Evolutionary conservation across 225 moss, liverwort and hornwort species (phyloP).

Genomic region (Lunularia cruciata): DNA sequence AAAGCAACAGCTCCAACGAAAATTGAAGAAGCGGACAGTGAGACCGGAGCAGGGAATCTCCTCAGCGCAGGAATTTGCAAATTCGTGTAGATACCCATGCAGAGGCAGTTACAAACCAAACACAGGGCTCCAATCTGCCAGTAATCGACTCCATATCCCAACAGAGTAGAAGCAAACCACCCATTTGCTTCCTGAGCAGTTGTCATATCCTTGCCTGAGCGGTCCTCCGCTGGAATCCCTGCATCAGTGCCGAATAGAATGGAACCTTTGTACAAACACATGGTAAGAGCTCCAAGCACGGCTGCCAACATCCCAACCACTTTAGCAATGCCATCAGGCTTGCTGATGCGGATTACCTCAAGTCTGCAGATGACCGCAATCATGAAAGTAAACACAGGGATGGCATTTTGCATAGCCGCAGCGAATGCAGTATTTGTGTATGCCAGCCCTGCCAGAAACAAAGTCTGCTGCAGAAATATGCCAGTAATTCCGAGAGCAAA

Average conservation of each 20-base stretch:
- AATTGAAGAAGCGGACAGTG: slow-evolving; percentile 50
- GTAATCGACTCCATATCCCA: slow-evolving; percentile 20
- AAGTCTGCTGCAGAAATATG: slow-evolving; percentile 44
- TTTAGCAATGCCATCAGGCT: slow-evolving; percentile 44
- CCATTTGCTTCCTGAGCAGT: slow-evolving; percentile 15
- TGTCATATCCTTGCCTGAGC: neutral
- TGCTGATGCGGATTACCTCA: slow-evolving; percentile 38
- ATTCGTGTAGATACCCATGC: slow-evolving; percentile 52
- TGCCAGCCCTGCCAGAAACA: slow-evolving; percentile 43
- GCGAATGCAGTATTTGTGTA: slow-evolving; percentile 50
- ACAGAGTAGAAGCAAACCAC: slow-evolving; percentile 27
- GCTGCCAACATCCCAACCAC: slow-evolving; percentile 35
- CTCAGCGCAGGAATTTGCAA: slow-evolving; percentile 48
- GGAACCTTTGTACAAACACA: slow-evolving; percentile 44
- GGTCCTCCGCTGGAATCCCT: neutral
- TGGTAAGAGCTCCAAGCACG: slow-evolving; percentile 34
- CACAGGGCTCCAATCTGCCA: slow-evolving; percentile 48
- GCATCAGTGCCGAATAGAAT: slow-evolving; percentile 26
- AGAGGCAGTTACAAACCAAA: slow-evolving; percentile 40
- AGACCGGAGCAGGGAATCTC: slow-evolving; percentile 72
- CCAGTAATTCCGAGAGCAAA: slow-evolving; percentile 36
- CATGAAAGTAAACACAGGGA: slow-evolving; percentile 52
- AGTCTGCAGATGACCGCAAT: slow-evolving; percentile 36
- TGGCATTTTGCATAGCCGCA: slow-evolving; percentile 53
- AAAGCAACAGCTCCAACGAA: slow-evolving; percentile 56